Evolutionary conservation across 768 basidiomycete species (phyloP), one percentile per base, ranked within the genome.

Genomic region (Mycena belliarum): DNA sequence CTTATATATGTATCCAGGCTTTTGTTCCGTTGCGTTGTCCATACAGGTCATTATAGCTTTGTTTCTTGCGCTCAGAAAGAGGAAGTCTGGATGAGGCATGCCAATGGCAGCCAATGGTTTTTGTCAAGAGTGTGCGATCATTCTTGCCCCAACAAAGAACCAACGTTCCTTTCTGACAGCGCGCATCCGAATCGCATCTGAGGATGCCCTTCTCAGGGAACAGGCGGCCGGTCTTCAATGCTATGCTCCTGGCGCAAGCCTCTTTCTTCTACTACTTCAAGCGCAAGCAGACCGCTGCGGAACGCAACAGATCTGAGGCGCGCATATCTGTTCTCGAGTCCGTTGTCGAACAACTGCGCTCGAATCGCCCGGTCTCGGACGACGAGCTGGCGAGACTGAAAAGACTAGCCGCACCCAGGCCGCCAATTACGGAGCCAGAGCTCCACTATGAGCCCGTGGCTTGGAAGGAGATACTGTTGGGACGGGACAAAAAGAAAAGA

Each of bases 301-400:
- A 88, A 55, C 79, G 79, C 41, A 75, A 82, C 16, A 80, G 80
- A 24, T 66, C 79, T 41, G 69, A 78, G 49, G 86, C 88, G 6
- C 86, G 82, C 55, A 75, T 83, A 37, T 82, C 86, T 21, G 82
- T 91, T 60, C 75, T 91, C 55, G 79, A 84, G 55, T 82, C 83
- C 49, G 78, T 89, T 52, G 75, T 76, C 8, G 72, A 76, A 24
- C 82, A 82, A 57, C 71, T 89, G 46, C 75, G 76, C 33, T 76
- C 80, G 2, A 76, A 77, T 49, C 76, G 75, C 52, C 63, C 72
- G 33, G 66, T 84, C 47, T 72, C 80, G 4, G 70, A 72, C 62
- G 79, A 73, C 32, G 87, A 89, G 63, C 70, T 88, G 24, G 77
- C 73, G 40, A 73, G 81, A 55, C 69, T 89, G 51, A 79, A 78